Evolutionary conservation across 768 basidiomycete species (phyloP).

Genomic region (Leucocoprinus sp.): DNA sequence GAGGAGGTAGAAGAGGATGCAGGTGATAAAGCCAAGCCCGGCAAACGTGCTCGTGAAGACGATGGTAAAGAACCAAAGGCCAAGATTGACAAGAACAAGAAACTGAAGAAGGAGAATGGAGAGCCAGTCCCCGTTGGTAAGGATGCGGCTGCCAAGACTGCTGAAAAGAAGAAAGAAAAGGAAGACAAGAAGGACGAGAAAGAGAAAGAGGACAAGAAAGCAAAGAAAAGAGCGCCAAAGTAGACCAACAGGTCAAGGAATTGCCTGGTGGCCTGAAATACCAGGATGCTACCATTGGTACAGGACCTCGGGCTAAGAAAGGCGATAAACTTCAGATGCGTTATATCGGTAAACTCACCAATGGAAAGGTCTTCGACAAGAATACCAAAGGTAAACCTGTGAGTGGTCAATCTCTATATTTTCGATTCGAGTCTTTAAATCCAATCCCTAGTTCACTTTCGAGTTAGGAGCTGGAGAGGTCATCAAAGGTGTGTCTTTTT

Average conservation of each 20-base stretch:
- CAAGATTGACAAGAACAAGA: constrained; percentile 58
- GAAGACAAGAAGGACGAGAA: constrained; percentile 27
- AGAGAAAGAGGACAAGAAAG: constrained; percentile 25
- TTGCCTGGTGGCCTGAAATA: constrained; percentile 70
- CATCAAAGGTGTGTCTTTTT: constrained; percentile 60
- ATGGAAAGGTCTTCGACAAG: constrained; percentile 71
- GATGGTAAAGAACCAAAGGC: constrained; percentile 36
- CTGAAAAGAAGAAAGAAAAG: constrained; percentile 22
- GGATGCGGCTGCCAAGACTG: constrained; percentile 30
- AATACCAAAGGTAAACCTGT: constrained; percentile 86
- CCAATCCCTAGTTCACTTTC: constrained; percentile 53
- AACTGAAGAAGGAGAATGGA: constrained; percentile 56
- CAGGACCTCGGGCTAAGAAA: constrained; percentile 80
- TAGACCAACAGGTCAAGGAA: constrained; percentile 27
- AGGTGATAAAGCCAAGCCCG: constrained; percentile 28
- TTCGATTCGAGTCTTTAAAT: constrained; percentile 3
- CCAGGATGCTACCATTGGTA: constrained; percentile 69
- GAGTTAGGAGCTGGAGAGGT: constrained; percentile 82
- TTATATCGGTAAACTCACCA: constrained; percentile 84
- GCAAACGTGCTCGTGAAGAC: constrained; percentile 67
- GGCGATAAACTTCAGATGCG: constrained; percentile 81
- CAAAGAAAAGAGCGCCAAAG: constrained; percentile 11
- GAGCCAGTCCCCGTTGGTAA: constrained; percentile 30
- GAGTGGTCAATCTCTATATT: constrained; percentile 20
- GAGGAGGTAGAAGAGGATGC: constrained; percentile 57